Conservation (phyloP, 108 stramenopile species). For the Fragilariopsis cylindrus region DNA sequence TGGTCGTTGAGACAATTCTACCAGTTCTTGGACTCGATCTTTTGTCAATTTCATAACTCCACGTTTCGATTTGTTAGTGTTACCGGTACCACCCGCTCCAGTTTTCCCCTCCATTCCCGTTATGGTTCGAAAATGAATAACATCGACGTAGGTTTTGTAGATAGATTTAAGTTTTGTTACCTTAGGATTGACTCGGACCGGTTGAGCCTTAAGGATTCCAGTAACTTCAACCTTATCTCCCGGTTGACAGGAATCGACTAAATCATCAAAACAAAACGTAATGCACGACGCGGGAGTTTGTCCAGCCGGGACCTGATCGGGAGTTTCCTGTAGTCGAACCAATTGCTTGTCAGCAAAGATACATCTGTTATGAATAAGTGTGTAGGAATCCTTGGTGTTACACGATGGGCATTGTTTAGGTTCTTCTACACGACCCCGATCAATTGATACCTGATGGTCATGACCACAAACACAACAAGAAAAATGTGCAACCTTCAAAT, state of each 20-base stretch:
- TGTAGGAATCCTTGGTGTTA: conserved; percentile 65
- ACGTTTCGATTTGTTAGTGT: conserved; percentile 16
- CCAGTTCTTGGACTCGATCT: conserved; percentile 72
- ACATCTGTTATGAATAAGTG: conserved; percentile 93
- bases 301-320: conserved; percentile 97
- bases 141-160: conserved; percentile 98
- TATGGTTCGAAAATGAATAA: conserved; percentile 89
- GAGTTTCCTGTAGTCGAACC: conserved; percentile 96
- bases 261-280: conserved; percentile 95
- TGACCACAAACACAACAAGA: conserved; percentile 87
- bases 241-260: conserved; percentile 95
- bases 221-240: conserved; percentile 98
- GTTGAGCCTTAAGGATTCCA: conserved; percentile 95
- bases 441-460: conserved; percentile 82
- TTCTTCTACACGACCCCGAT: conserved; percentile 94
- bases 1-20: conserved; percentile 60
- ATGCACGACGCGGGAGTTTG: conserved; percentile 96
- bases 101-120: conserved; percentile 47
- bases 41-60: conserved; percentile 39
- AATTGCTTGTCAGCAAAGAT: conserved; percentile 97
- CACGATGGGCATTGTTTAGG: conserved; percentile 80
- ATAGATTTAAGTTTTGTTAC: conserved; percentile 86
- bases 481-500: conserved; percentile 96
- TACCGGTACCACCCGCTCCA: conserved; percentile 4
- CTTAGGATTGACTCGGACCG: conserved; percentile 88